Evolutionary conservation across 2,329 filamentous ascomycete species (phyloP).

Genomic region (Sporothrix curviconia): DNA sequence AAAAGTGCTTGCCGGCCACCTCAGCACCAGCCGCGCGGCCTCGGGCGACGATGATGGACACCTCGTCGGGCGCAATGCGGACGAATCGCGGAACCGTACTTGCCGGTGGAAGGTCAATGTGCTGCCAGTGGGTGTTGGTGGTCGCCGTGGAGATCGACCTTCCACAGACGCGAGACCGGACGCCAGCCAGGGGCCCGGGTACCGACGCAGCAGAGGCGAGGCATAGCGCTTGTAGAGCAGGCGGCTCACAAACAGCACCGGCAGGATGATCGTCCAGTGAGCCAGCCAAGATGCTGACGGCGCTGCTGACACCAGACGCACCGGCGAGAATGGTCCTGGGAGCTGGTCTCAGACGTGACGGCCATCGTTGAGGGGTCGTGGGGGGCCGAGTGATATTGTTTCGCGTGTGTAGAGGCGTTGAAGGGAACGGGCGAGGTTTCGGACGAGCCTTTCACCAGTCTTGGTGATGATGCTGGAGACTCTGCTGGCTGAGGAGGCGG

Average conservation of each 20-base stretch:
- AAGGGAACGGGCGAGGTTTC: too few relatives aligned
- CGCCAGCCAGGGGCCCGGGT: constrained; percentile 30
- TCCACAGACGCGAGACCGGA: constrained; percentile 36
- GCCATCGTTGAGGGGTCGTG: constrained; percentile 7
- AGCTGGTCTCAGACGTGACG: constrained; percentile 16
- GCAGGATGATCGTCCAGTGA: constrained; percentile 27
- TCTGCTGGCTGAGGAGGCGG: too few relatives aligned
- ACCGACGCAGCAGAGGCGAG: constrained; percentile 31
- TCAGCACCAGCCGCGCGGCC: constrained; percentile 38
- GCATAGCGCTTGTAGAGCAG: constrained; percentile 28
- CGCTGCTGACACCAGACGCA: constrained; percentile 20
- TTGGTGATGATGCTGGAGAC: too few relatives aligned
- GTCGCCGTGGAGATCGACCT: constrained; percentile 32
- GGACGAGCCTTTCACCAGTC: too few relatives aligned
- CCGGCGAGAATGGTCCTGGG: constrained; percentile 22
- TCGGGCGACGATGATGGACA: constrained; percentile 41
- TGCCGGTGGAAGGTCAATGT: constrained; percentile 38
- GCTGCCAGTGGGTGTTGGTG: constrained; percentile 36
- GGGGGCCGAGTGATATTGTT: too few relatives aligned
- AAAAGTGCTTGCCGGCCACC: constrained; percentile 45
- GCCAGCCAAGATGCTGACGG: constrained; percentile 20
- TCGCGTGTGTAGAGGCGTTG: too few relatives aligned
- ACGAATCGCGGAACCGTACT: constrained; percentile 44
- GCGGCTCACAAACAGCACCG: constrained; percentile 24
- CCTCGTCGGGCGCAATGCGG: constrained; percentile 43